These are phyloP conservation scores for Musa acuminata DNA, from an alignment of 176 grass and related monocot genomes.

Conservation along the genomic window DNA sequence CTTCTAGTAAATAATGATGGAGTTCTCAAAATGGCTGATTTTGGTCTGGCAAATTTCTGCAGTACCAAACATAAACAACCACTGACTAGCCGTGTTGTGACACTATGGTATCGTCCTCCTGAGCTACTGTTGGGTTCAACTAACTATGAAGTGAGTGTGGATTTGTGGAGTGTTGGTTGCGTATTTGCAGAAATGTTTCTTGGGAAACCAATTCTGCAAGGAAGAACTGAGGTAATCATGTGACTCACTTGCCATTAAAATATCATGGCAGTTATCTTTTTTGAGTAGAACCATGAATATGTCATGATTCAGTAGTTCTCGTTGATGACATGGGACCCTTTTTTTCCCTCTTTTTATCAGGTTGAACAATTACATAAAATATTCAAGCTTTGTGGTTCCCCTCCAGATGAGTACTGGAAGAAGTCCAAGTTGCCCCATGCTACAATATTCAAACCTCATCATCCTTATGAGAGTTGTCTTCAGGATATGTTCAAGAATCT, in stretches of 20 bases:
- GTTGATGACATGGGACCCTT: too few species aligned
- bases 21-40: conserved; percentile 88
- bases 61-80: conserved; percentile 49
- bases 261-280: background rate
- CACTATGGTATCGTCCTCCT: conserved; percentile 91
- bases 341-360: conserved; percentile 25
- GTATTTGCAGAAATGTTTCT: conserved; percentile 84
- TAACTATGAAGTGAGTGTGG: conserved; percentile 75
- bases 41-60: conserved; percentile 82
- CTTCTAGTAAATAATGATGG: conserved; percentile 90
- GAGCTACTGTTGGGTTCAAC: conserved; percentile 89
- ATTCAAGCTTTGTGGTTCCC: conserved; percentile 93
- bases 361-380: conserved; percentile 97
- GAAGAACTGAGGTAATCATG: conserved; percentile 75
- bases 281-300: background rate
- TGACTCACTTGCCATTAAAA: background rate
- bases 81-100: conserved; percentile 90
- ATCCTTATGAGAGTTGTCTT: conserved; percentile 63
- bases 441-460: conserved; percentile 80
- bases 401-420: conserved; percentile 85
- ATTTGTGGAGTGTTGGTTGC: conserved; percentile 90
- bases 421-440: conserved; percentile 84
- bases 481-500: conserved; percentile 46
- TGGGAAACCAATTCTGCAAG: conserved; percentile 69
- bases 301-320: background rate